Evolutionary conservation across 2,329 filamentous ascomycete genomes (phyloP).

Genomic region (Alternaria brassicae): DNA sequence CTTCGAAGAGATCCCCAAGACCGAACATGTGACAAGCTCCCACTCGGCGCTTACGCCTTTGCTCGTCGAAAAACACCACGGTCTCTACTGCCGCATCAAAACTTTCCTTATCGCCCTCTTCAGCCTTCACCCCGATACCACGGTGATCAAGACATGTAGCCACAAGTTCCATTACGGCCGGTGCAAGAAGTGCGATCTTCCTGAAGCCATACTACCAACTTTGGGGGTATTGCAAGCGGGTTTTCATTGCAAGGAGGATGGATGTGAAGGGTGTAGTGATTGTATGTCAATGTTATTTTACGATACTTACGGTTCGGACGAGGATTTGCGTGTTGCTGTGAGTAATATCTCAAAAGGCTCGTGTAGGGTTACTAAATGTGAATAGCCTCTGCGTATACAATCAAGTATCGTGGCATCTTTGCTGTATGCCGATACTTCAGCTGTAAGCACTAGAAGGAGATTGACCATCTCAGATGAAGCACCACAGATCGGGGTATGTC

Average conservation of each 20-base stretch:
- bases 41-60: not conserved
- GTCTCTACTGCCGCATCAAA: conserved; percentile 4
- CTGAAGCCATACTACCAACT: not conserved
- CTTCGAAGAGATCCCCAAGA: not conserved
- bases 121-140: not conserved
- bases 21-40: not conserved
- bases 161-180: not conserved
- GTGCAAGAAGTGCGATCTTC: conserved; percentile 3
- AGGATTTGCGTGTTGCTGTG: not conserved
- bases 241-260: not conserved
- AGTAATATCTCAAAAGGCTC: not conserved
- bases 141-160: not conserved
- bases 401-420: not conserved
- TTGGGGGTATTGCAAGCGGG: not conserved
- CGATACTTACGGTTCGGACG: not conserved
- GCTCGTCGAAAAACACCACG: not conserved
- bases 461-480: not conserved
- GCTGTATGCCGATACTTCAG: not conserved
- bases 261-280: not conserved
- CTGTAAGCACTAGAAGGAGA: not conserved
- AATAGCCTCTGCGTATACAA: not conserved
- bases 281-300: not conserved
- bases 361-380: not conserved
- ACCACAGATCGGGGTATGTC: not conserved
- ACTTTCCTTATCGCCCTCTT: not conserved